Conservation (phyloP, 2,329 filamentous ascomycete species). For the Fusarium euwallaceae region DNA sequence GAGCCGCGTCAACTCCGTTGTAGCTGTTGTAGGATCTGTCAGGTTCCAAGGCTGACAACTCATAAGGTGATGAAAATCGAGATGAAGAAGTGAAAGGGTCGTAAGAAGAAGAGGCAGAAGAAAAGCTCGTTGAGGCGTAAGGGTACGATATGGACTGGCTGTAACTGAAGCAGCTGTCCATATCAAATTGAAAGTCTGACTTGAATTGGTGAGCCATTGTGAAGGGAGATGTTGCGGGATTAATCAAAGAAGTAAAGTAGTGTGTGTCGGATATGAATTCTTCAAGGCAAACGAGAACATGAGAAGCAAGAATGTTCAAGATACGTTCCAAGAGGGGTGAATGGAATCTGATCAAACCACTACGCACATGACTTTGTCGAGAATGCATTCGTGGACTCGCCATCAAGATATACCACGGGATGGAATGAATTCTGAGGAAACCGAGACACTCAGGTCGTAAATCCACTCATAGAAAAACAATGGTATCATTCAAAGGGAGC, state of each 20-base stretch:
- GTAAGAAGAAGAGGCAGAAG: slow-evolving; percentile 56
- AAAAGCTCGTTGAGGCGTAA: slow-evolving; percentile 52
- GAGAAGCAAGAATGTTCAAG: not conserved
- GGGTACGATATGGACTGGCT: slow-evolving; percentile 51
- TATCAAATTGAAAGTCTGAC: slow-evolving; percentile 52
- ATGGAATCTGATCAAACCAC: not conserved
- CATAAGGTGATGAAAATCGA: slow-evolving; percentile 56
- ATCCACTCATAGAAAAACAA: not conserved
- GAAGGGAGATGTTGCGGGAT: not conserved
- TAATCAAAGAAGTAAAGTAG: not conserved
- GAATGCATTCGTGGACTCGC: not conserved
- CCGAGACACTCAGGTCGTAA: not conserved
- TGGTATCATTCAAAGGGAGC: not conserved
- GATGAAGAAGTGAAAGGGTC: slow-evolving; percentile 59
- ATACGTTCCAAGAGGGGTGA: not conserved
- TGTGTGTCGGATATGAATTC: not conserved
- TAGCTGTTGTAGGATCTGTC: not conserved
- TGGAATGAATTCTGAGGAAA: not conserved
- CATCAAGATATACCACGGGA: not conserved
- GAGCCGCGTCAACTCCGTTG: not conserved
- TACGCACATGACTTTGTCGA: not conserved
- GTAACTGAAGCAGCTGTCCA: slow-evolving; percentile 54
- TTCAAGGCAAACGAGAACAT: not conserved
- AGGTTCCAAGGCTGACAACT: slow-evolving; percentile 50
- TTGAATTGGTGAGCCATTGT: slow-evolving; percentile 23